A percentile compares a stretch with the other conserved stretches of the same genome.
Conservation (phyloP, 768 basidiomycete genomes). For the Fibroporia radiculosa region DNA sequence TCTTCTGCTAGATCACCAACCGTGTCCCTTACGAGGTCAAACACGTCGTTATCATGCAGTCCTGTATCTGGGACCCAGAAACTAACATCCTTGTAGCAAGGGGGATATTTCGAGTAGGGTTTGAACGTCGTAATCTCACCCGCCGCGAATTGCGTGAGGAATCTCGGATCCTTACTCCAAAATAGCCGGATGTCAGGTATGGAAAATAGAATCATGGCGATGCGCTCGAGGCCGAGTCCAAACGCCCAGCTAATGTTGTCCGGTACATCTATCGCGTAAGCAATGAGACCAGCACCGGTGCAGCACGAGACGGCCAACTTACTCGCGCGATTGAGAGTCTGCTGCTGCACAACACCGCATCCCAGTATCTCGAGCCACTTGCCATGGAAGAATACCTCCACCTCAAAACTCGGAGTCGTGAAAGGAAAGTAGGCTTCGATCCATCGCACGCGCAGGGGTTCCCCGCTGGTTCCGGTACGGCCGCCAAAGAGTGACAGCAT, state of each 20-base stretch:
- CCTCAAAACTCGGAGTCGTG: conserved; percentile 96
- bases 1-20: conserved; percentile 91
- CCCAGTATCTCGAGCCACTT: conserved; percentile 98
- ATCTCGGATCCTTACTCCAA: conserved; percentile 88
- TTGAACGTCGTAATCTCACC: conserved; percentile 78
- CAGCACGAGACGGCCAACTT: conserved; percentile 23
- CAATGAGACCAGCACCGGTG: not conserved
- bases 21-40: conserved; percentile 87
- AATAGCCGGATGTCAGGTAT: conserved; percentile 98
- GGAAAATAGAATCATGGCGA: conserved; percentile 94
- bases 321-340: conserved; percentile 85
- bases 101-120: conserved; percentile 88
- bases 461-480: conserved; percentile 39
- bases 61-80: conserved; percentile 69
- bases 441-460: conserved; percentile 88
- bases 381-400: conserved; percentile 93
- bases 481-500: conserved; percentile 77
- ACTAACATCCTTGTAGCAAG: conserved; percentile 90
- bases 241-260: conserved; percentile 97
- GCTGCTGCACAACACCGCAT: conserved; percentile 85
- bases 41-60: conserved; percentile 95
- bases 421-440: conserved; percentile 98
- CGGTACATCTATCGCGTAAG: conserved; percentile 45
- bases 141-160: conserved; percentile 76
- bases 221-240: conserved; percentile 92